Conservation (phyloP, 2,329 filamentous ascomycete species). For the Aspergillus sp. region DNA sequence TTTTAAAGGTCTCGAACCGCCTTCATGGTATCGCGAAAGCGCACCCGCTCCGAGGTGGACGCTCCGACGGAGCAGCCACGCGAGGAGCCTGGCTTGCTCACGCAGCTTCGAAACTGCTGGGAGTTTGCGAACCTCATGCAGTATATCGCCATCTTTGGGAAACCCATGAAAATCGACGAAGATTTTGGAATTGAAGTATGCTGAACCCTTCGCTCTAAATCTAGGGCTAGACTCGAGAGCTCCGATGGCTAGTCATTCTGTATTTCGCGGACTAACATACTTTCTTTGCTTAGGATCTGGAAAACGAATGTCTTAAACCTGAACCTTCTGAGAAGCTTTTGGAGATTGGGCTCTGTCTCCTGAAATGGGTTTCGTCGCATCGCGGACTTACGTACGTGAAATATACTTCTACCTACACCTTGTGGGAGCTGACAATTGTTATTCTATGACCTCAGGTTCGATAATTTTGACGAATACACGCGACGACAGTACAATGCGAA, state of each 20-base stretch:
- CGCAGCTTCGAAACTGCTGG: slow-evolving; percentile 84
- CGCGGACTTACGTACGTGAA: slow-evolving; percentile 78
- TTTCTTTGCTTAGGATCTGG: slow-evolving; percentile 67
- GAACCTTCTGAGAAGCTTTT: slow-evolving; percentile 69
- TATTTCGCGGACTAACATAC: slow-evolving; percentile 13
- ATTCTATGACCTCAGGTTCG: slow-evolving; percentile 56
- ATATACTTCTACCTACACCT: background rate
- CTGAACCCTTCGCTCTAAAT: background rate
- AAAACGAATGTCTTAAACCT: slow-evolving; percentile 82
- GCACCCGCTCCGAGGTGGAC: slow-evolving; percentile 57
- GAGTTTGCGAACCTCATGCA: slow-evolving; percentile 93
- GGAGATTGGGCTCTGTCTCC: slow-evolving; percentile 78
- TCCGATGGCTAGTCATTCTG: background rate
- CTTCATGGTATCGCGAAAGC: slow-evolving; percentile 57
- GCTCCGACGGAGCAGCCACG: slow-evolving; percentile 43
- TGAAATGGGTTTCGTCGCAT: slow-evolving; percentile 93
- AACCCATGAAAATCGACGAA: slow-evolving; percentile 84
- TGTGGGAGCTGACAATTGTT: slow-evolving; percentile 9
- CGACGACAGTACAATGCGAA: slow-evolving; percentile 85
- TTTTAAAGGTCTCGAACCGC: slow-evolving; percentile 29
- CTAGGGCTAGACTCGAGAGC: background rate
- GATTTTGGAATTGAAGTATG: slow-evolving; percentile 85
- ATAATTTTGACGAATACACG: slow-evolving; percentile 91
- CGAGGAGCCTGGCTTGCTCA: slow-evolving; percentile 51
- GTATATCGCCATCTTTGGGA: slow-evolving; percentile 89